Evolutionary conservation across 2,329 filamentous ascomycete species (phyloP).

Genomic region (Simplicillium sp.): DNA sequence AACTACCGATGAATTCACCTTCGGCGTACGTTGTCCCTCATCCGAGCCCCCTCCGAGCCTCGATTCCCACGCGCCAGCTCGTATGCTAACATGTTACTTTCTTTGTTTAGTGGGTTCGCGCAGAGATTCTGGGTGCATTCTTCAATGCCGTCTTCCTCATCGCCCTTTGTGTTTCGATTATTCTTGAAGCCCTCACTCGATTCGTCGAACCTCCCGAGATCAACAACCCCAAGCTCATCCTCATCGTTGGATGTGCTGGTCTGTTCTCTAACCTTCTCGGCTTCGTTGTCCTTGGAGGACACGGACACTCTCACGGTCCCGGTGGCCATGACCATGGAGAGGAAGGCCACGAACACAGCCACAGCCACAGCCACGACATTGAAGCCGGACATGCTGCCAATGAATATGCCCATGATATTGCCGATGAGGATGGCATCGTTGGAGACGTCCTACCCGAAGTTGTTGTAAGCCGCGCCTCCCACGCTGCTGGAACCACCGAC

Average conservation of each 20-base stretch:
- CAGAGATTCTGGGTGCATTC: conserved; percentile 90
- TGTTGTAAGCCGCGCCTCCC: conserved; percentile 39
- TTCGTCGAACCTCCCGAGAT: conserved; percentile 88
- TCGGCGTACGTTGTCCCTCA: conserved; percentile 55
- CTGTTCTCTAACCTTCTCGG: conserved; percentile 83
- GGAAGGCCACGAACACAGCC: conserved; percentile 17
- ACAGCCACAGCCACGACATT: conserved; percentile 26
- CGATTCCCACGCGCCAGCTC: background rate
- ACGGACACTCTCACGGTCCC: conserved; percentile 71
- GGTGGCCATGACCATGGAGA: conserved; percentile 31
- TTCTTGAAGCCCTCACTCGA: conserved; percentile 87
- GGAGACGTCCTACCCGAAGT: conserved; percentile 56
- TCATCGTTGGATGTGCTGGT: conserved; percentile 80
- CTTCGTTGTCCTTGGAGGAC: conserved; percentile 84
- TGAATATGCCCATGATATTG: conserved; percentile 28
- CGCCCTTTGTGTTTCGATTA: conserved; percentile 90
- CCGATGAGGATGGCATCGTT: conserved; percentile 49
- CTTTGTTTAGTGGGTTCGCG: conserved; percentile 71
- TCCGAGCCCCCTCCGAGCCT: background rate
- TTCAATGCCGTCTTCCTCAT: conserved; percentile 98
- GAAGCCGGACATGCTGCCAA: conserved; percentile 40
- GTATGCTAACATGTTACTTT: background rate
- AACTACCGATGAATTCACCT: conserved; percentile 87
- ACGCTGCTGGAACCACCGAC: conserved; percentile 15
- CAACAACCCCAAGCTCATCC: conserved; percentile 72